phyloP scores from a whole-genome alignment of 441 rosid genomes.

The Jatropha multifida region DNA sequence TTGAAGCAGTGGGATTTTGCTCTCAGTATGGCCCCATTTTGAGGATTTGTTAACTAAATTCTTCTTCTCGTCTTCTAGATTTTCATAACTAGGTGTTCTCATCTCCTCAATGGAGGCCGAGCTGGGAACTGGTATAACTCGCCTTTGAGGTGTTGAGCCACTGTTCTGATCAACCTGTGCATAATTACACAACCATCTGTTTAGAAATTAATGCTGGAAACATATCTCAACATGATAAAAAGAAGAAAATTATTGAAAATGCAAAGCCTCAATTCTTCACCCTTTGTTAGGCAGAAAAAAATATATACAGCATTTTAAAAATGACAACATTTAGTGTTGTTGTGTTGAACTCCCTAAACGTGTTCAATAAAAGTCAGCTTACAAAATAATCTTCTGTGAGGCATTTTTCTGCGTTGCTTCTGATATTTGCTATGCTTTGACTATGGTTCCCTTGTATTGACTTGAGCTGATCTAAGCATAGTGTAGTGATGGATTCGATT shows the following conservation, averaged over 20 bases:
- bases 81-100: constrained; percentile 38
- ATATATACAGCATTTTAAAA: too few species aligned
- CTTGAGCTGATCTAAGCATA: constrained; percentile 53
- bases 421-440: constrained; percentile 46
- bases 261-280: too few species aligned
- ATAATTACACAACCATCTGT: background rate
- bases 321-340: too few species aligned
- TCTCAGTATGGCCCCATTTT: constrained; percentile 29
- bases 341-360: background rate
- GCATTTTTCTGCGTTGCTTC: constrained; percentile 66
- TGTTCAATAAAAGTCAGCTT: constrained; percentile 10
- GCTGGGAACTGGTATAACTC: constrained; percentile 57
- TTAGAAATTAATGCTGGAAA: background rate
- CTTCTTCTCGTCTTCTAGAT: constrained; percentile 31
- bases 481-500: constrained; percentile 47
- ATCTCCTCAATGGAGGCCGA: constrained; percentile 62
- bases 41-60: constrained; percentile 11
- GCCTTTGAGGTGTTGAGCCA: constrained; percentile 52
- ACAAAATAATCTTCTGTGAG: constrained; percentile 76
- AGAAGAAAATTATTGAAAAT: too few species aligned
- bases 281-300: too few species aligned
- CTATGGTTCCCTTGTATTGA: constrained; percentile 61
- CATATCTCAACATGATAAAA: too few species aligned
- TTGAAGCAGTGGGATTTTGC: constrained; percentile 33
- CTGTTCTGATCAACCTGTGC: constrained; percentile 58